Percentiles rank a stretch among this genome's conserved stretches.
phyloP scores from a whole-genome alignment of 495 filamentous ascomycete species.

The Aspergillus ostianus region DNA sequence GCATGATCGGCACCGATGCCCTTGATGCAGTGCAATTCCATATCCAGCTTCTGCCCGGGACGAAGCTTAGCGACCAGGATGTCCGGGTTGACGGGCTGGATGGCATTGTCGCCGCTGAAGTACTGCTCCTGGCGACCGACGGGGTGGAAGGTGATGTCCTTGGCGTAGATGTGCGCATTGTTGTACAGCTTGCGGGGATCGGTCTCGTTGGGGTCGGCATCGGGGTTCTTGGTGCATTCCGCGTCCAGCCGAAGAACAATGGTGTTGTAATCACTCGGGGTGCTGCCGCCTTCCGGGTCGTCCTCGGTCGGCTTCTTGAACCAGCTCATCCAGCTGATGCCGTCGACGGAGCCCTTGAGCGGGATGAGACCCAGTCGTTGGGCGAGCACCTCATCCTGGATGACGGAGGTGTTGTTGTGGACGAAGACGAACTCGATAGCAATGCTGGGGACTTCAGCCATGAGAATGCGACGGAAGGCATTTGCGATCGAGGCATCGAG shows the following conservation, averaged over 20 bases:
- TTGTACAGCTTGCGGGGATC: constrained; percentile 83
- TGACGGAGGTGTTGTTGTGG: constrained; percentile 91
- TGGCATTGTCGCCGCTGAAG: constrained; percentile 64
- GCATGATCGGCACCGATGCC: constrained; percentile 93
- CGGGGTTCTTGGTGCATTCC: constrained; percentile 71
- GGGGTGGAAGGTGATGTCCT: constrained; percentile 71
- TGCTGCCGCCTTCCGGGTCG: constrained; percentile 44
- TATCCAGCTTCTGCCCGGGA: constrained; percentile 79
- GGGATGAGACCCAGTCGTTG: constrained; percentile 88
- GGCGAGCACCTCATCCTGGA: constrained; percentile 94
- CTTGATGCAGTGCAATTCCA: constrained; percentile 87
- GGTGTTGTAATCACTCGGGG: constrained; percentile 75
- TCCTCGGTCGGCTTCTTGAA: constrained; percentile 59
- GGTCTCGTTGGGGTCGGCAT: constrained; percentile 64
- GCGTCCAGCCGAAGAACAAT: constrained; percentile 68
- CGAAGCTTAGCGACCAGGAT: constrained; percentile 94
- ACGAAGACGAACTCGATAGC: constrained; percentile 93
- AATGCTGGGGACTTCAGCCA: constrained; percentile 90
- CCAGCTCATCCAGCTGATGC: constrained; percentile 78
- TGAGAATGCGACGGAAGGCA: constrained; percentile 94
- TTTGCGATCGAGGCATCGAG: constrained; percentile 93
- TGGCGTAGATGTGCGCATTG: constrained; percentile 84
- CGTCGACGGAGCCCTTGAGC: constrained; percentile 71
- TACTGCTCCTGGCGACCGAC: constrained; percentile 67
- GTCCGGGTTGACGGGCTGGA: constrained; percentile 80